Base-by-base conservation (phyloP, 1,284 basidiomycete genomes). In the Butyriboletus appendiculatus region DNA sequence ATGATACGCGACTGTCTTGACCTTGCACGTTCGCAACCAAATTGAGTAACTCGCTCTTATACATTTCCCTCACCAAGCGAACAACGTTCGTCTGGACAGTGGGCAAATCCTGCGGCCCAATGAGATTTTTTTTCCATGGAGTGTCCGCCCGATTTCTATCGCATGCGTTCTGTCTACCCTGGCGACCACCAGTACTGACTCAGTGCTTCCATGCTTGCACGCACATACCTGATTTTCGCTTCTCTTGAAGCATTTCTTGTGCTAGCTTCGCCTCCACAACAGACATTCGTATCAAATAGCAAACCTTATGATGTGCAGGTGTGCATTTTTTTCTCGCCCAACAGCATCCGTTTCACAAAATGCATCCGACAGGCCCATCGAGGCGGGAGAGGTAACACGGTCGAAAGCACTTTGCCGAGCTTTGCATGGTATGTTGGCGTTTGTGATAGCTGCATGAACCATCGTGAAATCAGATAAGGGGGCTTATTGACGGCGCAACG, bases 361-460 rank as follows among this genome's bases (percentile, higher is more conserved):
- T 18, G 37, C 49, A 18, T 35, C n/a, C 32, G 18, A 46, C 48
- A 91, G 84, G 89, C 82, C n/a, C 90, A 92, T 68, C 80, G 89
- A 50, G 90, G 90, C 33, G 85, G 85, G 53, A 79, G 90, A 63
- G 90, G 90, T 9, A 85, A 87, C 63, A 81, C 81, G 0, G 76
- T 86, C 35, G 88, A 91, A 72, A 88, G 77, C 62, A 84, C 80
- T 7, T 72, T 91, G 35, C 85, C 85, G 2, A 81, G 83, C 55
- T 90, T 90, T 68, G 88, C 88, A 57, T 88, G 86, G 87, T 88
- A 73, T 57, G 73, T 59, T 53, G 34, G 41, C 46, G 32, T 42
- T 45, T 42, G 40, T 53, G 44, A 40, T 51, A n/a, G 24, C 48
- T 43, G 20, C 33, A 16, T 30, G 16, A 15, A 43, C 38, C 39